Evolutionary conservation across 2,329 filamentous ascomycete genomes (phyloP).

Genomic region (Zymoseptoria tritici): DNA sequence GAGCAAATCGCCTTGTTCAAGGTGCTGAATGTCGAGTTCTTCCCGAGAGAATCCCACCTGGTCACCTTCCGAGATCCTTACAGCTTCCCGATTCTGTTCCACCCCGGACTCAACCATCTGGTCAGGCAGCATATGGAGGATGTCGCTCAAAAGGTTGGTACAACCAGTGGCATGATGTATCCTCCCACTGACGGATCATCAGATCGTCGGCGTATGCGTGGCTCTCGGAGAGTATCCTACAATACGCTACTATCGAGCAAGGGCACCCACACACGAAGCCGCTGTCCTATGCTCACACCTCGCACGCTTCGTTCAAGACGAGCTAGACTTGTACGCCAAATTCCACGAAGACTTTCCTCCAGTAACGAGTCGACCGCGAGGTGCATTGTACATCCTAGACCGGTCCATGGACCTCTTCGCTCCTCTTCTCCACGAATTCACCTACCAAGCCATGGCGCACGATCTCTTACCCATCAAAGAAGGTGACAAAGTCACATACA

Average conservation of each 20-base stretch:
- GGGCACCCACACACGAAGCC: conserved; percentile 71
- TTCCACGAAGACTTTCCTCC: conserved; percentile 80
- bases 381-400: conserved; percentile 79
- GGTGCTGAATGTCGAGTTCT: conserved; percentile 81
- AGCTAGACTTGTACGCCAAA: conserved; percentile 81
- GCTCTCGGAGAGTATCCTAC: conserved; percentile 89
- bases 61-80: conserved; percentile 89
- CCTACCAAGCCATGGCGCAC: conserved; percentile 97
- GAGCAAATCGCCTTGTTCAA: conserved; percentile 73
- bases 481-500: conserved; percentile 79
- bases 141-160: conserved; percentile 72
- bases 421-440: conserved; percentile 89
- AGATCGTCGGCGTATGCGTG: conserved; percentile 83
- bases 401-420: conserved; percentile 87
- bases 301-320: conserved; percentile 83
- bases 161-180: neutral
- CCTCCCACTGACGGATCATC: neutral
- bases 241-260: conserved; percentile 82
- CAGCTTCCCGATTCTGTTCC: conserved; percentile 89
- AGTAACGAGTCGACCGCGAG: conserved; percentile 66
- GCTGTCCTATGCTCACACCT: conserved; percentile 79
- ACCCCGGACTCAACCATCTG: conserved; percentile 79
- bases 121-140: conserved; percentile 76
- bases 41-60: conserved; percentile 81
- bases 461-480: conserved; percentile 86